These are phyloP conservation scores for Floccularia luteovirens DNA, from an alignment of 768 basidiomycete genomes.

Conservation along the genomic window DNA sequence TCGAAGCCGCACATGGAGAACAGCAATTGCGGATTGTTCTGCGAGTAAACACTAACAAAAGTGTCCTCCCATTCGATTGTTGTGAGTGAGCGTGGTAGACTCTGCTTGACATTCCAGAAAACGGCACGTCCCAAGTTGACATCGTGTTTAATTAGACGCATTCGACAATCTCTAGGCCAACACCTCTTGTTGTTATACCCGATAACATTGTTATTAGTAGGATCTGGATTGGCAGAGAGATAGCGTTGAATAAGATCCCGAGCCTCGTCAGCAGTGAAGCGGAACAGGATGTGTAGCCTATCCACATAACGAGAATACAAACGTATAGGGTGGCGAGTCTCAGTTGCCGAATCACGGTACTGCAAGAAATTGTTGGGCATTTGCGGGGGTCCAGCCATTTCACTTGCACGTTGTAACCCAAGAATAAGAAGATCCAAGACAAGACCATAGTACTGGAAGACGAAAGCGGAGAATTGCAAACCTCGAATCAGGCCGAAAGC, in stretches of 20 bases:
- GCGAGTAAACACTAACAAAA: constrained; percentile 94
- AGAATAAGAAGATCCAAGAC: constrained; percentile 94
- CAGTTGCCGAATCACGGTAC: constrained; percentile 90
- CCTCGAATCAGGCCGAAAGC: constrained; percentile 96
- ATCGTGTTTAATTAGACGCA: constrained; percentile 98
- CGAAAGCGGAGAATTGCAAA: constrained; percentile 96
- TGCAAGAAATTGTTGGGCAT: constrained; percentile 99
- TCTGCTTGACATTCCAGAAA: constrained; percentile 99
- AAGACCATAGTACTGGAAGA: constrained; percentile 98
- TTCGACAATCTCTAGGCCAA: constrained; percentile 98
- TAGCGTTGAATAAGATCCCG: constrained; percentile 98
- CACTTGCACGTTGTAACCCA: constrained; percentile 95
- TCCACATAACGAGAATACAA: constrained; percentile 97
- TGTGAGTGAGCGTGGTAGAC: constrained; percentile 88
- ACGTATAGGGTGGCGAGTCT: constrained; percentile 96
- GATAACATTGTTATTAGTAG: constrained; percentile 97
- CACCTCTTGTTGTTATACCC: constrained; percentile 99
- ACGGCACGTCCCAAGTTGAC: constrained; percentile 97
- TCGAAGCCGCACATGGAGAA: constrained; percentile 99
- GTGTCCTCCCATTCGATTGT: constrained; percentile 99
- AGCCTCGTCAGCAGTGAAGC: constrained; percentile 95
- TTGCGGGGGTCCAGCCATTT: constrained; percentile 97
- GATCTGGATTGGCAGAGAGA: constrained; percentile 94
- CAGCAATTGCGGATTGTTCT: constrained; percentile 93
- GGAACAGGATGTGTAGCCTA: constrained; percentile 90